Evolutionary conservation across 768 basidiomycete genomes (phyloP), one percentile per base, ranked within the genome.

Genomic region (Thelephora ganbajun): DNA sequence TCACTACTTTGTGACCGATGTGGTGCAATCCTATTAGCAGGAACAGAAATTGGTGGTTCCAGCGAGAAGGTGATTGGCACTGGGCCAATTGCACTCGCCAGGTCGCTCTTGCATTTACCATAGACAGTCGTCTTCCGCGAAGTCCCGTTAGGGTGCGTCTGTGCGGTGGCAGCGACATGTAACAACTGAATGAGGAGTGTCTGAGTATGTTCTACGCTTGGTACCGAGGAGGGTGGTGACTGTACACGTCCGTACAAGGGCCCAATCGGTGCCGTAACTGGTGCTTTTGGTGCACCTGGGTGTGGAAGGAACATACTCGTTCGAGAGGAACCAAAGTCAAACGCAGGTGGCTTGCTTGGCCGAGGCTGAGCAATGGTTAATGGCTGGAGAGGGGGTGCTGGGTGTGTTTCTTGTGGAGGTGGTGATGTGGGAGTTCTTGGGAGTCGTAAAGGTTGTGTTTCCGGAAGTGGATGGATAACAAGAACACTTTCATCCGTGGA

Each of bases 41-140:
- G 62, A 5, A 64, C 36, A 46, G 61, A 58, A 46, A 57, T 60
- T 18, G 56, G 62, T 18, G 78, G 79, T 33, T 81, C 78, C 5
- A 74, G 48, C 34, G 71, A 71, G 57, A 79, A 86, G 6, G 66
- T 52, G 39, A 86, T 77, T 0, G 74, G 76, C 0, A 86, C 77
- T 1, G 83, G 82, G 0, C 74, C 73, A 22, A 62, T 57, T 12
- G 80, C 65, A 23, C 47, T 56, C 18, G 53, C 54, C 36, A 87
- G 56, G 48, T 85, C 83, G 12, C 55, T 55, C 19, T 73, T 69
- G 18, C 69, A 76, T 16, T 70, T 61, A 0, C 72, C 83, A 50
- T 81, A 84, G 5, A 87, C 70, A 11, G 84, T 85, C 20, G 70
- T 68, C 9, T 57, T 66, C 59, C 26, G 56, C 56, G 45, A 69